These are phyloP conservation scores for Crithidia mellificae DNA, from an alignment of 208 protist species.

Conservation along the genomic window DNA sequence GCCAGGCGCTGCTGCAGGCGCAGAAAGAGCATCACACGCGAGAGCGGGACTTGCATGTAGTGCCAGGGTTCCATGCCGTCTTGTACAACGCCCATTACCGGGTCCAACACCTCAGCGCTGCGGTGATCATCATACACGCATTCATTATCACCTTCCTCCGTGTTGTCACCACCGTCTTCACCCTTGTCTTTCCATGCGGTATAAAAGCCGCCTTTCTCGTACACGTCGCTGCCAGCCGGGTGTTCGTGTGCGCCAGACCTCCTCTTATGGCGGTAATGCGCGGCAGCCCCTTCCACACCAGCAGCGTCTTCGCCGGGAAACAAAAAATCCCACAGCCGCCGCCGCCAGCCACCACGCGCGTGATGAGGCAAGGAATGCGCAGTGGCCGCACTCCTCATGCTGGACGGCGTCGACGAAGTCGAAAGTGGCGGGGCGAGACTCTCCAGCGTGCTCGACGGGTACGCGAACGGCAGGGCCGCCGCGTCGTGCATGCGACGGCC, in stretches of 20 bases:
- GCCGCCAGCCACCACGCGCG: slow-evolving; percentile 10
- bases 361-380: too few species aligned
- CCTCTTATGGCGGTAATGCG: slow-evolving; percentile 1
- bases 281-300: slow-evolving; percentile 5
- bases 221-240: too few species aligned
- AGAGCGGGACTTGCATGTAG: slow-evolving; percentile 33
- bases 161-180: too few species aligned
- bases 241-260: too few species aligned
- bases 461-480: not conserved
- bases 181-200: too few species aligned
- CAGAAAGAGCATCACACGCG: slow-evolving; percentile 26
- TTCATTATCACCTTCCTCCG: too few species aligned
- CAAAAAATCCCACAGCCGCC: slow-evolving; percentile 13
- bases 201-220: too few species aligned
- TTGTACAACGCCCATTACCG: not conserved
- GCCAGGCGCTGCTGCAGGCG: slow-evolving; percentile 28
- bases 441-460: not conserved
- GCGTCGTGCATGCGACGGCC: not conserved
- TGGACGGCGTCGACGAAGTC: not conserved
- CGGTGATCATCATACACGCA: too few species aligned
- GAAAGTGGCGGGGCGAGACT: not conserved
- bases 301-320: slow-evolving; percentile 18
- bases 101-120: too few species aligned
- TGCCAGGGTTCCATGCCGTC: slow-evolving; percentile 19
- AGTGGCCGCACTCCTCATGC: too few species aligned